These are phyloP conservation scores for Melanomma pulvis-pyrius DNA, from an alignment of 495 filamentous ascomycete genomes.

Conservation along the genomic window DNA sequence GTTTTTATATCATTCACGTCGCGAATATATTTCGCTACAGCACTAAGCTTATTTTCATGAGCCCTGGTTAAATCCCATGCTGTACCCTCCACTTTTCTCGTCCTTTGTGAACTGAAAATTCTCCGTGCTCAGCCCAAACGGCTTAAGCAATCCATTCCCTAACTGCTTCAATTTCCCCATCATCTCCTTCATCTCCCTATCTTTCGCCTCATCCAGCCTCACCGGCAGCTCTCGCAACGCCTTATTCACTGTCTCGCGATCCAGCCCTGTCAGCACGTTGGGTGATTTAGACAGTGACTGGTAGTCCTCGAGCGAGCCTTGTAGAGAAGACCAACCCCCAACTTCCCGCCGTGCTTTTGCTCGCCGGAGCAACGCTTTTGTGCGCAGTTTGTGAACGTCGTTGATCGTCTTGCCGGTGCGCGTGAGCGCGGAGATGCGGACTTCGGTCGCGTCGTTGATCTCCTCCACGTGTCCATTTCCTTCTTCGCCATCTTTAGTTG, in stretches of 20 bases:
- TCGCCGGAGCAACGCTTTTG: conserved; percentile 84
- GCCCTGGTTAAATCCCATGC: conserved; percentile 74
- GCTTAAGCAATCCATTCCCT: conserved; percentile 87
- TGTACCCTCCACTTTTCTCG: conserved; percentile 86
- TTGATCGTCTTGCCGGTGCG: conserved; percentile 48
- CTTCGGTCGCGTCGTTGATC: conserved; percentile 51
- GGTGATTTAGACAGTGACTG: conserved; percentile 44
- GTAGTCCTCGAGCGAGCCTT: conserved; percentile 71
- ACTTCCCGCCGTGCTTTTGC: conserved; percentile 72
- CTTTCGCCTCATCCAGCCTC: conserved; percentile 71
- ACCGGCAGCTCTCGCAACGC: conserved; percentile 66
- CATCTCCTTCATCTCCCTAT: conserved; percentile 91
- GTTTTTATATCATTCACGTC: too few relatives aligned
- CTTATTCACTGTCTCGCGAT: conserved; percentile 65
- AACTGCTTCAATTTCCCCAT: conserved; percentile 94
- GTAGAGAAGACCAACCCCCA: conserved; percentile 77
- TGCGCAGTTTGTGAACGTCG: conserved; percentile 75
- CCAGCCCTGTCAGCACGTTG: conserved; percentile 60
- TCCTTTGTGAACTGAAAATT: conserved; percentile 94
- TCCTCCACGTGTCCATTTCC: conserved; percentile 52
- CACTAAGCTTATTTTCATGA: neutral
- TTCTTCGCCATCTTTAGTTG: conserved; percentile 9
- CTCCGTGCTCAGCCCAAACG: conserved; percentile 89
- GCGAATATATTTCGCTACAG: too few relatives aligned
- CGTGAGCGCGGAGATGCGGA: conserved; percentile 38